Percentiles rank a stretch among this genome's conserved stretches.
These are phyloP conservation scores for Geotrichum reessii DNA, from an alignment of 1,139 yeast species.

Conservation along the genomic window DNA sequence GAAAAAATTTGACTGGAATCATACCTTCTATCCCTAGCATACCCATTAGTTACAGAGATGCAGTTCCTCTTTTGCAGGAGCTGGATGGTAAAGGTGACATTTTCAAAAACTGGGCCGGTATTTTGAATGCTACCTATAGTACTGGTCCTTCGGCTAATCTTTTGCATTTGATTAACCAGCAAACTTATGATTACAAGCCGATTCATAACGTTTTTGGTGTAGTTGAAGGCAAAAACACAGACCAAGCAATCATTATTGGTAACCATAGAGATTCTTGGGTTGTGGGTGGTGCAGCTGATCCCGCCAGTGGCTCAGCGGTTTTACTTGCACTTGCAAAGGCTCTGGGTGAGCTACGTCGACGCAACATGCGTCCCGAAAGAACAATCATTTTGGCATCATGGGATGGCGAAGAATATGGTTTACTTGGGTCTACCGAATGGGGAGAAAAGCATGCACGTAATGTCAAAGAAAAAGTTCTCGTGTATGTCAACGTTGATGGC, in stretches of 20 bases:
- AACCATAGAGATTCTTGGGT: constrained; percentile 75
- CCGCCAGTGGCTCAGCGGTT: constrained; percentile 60
- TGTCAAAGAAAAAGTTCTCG: constrained; percentile 46
- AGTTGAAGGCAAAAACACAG: constrained; percentile 45
- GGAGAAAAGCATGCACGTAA: constrained; percentile 48
- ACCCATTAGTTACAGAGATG: constrained; percentile 57
- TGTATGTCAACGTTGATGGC: constrained; percentile 59
- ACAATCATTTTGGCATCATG: constrained; percentile 60
- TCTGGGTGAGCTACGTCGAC: constrained; percentile 43
- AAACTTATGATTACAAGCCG: constrained; percentile 51
- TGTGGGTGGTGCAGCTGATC: constrained; percentile 66
- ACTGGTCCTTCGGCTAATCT: constrained; percentile 55
- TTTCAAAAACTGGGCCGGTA: constrained; percentile 46
- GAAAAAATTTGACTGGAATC: constrained; percentile 45
- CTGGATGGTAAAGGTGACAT: constrained; percentile 51
- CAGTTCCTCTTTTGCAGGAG: constrained; percentile 49
- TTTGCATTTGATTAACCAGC: constrained; percentile 49
- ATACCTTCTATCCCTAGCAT: constrained; percentile 54
- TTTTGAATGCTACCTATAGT: constrained; percentile 45
- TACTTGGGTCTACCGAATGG: constrained; percentile 65
- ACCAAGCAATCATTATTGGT: constrained; percentile 54
- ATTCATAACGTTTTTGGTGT: constrained; percentile 54
- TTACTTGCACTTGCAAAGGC: constrained; percentile 55
- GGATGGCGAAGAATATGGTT: constrained; percentile 71
- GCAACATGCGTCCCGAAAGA: constrained; percentile 58